phyloP scores from a whole-genome alignment of 257 asterid species.

The Solanum ossicruentum region DNA sequence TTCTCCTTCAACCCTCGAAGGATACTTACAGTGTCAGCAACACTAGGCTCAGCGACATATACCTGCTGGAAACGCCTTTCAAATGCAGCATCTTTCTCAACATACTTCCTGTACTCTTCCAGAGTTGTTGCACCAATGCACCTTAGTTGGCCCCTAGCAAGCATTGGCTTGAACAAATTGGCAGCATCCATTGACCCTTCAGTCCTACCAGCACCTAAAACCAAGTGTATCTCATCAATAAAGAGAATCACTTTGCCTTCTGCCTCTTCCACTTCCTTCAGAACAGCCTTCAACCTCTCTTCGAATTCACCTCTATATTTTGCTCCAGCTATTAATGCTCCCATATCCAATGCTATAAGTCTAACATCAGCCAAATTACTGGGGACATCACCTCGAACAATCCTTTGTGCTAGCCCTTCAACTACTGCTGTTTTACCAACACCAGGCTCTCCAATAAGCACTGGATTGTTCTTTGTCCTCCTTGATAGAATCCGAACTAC shows the following conservation, averaged over 20 bases:
- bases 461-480: constrained; percentile 63
- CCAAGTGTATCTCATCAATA: constrained; percentile 57
- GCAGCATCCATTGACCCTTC: constrained; percentile 81
- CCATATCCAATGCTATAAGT: constrained; percentile 67
- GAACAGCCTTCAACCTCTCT: constrained; percentile 53
- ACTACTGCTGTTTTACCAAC: constrained; percentile 66
- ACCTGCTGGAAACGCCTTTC: constrained; percentile 79
- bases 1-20: constrained; percentile 63
- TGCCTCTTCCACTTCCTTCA: constrained; percentile 70
- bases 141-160: constrained; percentile 58
- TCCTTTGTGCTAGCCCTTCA: constrained; percentile 70
- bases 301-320: constrained; percentile 75
- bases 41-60: constrained; percentile 61
- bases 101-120: constrained; percentile 59
- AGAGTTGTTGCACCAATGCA: constrained; percentile 66
- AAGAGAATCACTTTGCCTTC: constrained; percentile 60
- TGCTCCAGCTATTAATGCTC: constrained; percentile 60
- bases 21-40: constrained; percentile 47
- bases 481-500: constrained; percentile 56
- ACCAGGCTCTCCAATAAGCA: constrained; percentile 65
- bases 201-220: constrained; percentile 58
- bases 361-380: constrained; percentile 66
- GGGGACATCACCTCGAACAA: constrained; percentile 47
- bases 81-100: constrained; percentile 69
- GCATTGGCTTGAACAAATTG: constrained; percentile 68